Conservation (phyloP, 2,329 filamentous ascomycete genomes). For the Drechslerella coelobrocha region DNA sequence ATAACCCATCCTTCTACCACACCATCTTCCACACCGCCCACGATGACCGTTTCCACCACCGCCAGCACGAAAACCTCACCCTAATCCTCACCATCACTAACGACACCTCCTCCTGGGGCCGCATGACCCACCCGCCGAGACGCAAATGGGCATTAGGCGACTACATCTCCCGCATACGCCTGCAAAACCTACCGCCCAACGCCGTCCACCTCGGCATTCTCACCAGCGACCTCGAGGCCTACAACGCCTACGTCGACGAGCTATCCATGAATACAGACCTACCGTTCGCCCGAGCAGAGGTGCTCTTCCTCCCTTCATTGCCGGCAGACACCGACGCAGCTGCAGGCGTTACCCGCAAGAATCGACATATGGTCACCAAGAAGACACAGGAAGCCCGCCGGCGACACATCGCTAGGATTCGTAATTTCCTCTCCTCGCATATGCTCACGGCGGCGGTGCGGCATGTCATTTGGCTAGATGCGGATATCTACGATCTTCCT, state of each 20-base stretch:
- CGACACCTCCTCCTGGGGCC: slow-evolving; percentile 31
- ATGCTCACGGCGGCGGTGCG: slow-evolving; percentile 31
- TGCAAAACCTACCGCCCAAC: slow-evolving; percentile 5
- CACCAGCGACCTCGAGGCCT: slow-evolving; percentile 10
- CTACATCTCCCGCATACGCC: slow-evolving; percentile 17
- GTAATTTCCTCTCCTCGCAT: slow-evolving; percentile 24
- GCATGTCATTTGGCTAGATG: slow-evolving; percentile 58
- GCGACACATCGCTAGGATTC: slow-evolving; percentile 18
- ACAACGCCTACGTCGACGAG: slow-evolving; percentile 7
- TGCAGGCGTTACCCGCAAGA: background rate
- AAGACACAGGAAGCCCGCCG: slow-evolving; percentile 1
- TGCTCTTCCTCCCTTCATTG: slow-evolving; percentile 16
- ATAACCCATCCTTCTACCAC: slow-evolving; percentile 8
- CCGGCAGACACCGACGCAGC: background rate
- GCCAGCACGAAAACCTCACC: slow-evolving; percentile 10
- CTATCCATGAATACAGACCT: slow-evolving; percentile 14
- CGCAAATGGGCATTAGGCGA: slow-evolving; percentile 13
- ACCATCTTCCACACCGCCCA: background rate
- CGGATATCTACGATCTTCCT: slow-evolving; percentile 58
- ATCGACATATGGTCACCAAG: background rate
- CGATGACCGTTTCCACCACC: background rate
- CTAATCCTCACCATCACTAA: slow-evolving; percentile 25
- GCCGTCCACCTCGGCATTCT: slow-evolving; percentile 18
- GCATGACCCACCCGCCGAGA: background rate
- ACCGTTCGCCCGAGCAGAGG: slow-evolving; percentile 27